These are phyloP conservation scores for Penicillium turbatum DNA, from an alignment of 495 filamentous ascomycete genomes.

Conservation along the genomic window DNA sequence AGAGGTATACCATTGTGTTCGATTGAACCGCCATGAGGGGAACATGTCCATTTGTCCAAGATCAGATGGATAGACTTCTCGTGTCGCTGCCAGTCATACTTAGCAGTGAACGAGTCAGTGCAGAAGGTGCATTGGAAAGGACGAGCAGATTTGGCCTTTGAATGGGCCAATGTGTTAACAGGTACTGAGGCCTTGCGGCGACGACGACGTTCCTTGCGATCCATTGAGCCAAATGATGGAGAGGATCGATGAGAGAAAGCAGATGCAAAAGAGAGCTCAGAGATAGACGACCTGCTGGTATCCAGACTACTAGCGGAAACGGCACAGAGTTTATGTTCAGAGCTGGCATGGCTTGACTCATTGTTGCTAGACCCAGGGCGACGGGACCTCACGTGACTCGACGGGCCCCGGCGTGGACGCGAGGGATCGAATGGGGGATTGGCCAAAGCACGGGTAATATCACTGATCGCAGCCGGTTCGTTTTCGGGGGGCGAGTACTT, in stretches of 20 bases:
- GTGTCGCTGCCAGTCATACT: slow-evolving; percentile 89
- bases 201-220: slow-evolving; percentile 66
- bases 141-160: slow-evolving; percentile 38
- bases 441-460: slow-evolving; percentile 72
- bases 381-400: slow-evolving; percentile 42
- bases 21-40: slow-evolving; percentile 50
- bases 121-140: slow-evolving; percentile 91
- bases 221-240: slow-evolving; percentile 63
- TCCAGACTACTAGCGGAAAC: slow-evolving; percentile 71
- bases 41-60: slow-evolving; percentile 85
- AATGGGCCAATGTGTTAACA: slow-evolving; percentile 40
- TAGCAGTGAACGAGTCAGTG: slow-evolving; percentile 79
- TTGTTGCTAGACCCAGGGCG: slow-evolving; percentile 51
- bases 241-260: slow-evolving; percentile 65
- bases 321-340: slow-evolving; percentile 55
- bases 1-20: slow-evolving; percentile 36
- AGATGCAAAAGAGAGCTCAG: slow-evolving; percentile 65
- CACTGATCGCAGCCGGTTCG: slow-evolving; percentile 75
- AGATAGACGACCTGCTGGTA: slow-evolving; percentile 60
- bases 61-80: slow-evolving; percentile 82
- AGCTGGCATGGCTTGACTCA: slow-evolving; percentile 61
- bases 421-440: slow-evolving; percentile 52
- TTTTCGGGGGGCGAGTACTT: slow-evolving; percentile 80
- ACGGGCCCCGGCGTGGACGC: slow-evolving; percentile 40
- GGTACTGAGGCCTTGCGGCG: slow-evolving; percentile 54